Base-by-base conservation (phyloP, 352 stramenopile species). In the Pythium rishiriense region DNA sequence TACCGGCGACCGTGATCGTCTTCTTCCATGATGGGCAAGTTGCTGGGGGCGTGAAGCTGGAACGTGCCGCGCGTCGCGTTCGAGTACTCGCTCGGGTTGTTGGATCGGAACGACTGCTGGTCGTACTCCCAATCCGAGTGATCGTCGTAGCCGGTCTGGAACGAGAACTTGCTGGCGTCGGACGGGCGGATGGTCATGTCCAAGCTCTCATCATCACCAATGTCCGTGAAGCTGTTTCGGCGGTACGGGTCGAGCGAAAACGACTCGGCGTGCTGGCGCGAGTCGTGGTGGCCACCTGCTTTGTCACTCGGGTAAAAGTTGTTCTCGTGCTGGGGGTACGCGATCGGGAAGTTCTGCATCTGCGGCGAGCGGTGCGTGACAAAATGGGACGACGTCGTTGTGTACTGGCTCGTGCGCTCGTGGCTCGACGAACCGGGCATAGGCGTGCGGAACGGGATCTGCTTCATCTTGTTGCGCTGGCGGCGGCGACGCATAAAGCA, bases 41-140 rank as follows among this genome's bases (percentile, higher is more conserved):
- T 64, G 15, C 64, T 69, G 4, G 19, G 58, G 14, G 39, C 69
- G 25, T 79, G 69, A 29, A 91, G 72, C 62, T 91, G 68, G 37
- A 83, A 91, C 25, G 80, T 88, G 39, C 73, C 73, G 25, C 70
- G 70, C 46, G 80, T 70, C 10, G 33, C 63, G 33, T 68, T 64
- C 22, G 51, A 49, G 46, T 57, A 72, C 33, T 68, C 62, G 24
- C 68, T 82, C 25, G 64, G 37, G 21, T 63, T 48, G 37, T 88
- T 75, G n/a, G 64, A 73, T 24, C 76, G 60, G 46, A 73, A 70
- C 22, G 73, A 79, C 19, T 64, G 71, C 46, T 62, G 70, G 68
- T 91, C 83, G 61, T 78, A 91, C 48, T 90, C 83, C 78, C 79
- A 91, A 50, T 91, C 83, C 11, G 74, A 71, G 37, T 88, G 78